Conservation (phyloP, 257 asterid genomes). For the Nyctanthes arbortristis region DNA sequence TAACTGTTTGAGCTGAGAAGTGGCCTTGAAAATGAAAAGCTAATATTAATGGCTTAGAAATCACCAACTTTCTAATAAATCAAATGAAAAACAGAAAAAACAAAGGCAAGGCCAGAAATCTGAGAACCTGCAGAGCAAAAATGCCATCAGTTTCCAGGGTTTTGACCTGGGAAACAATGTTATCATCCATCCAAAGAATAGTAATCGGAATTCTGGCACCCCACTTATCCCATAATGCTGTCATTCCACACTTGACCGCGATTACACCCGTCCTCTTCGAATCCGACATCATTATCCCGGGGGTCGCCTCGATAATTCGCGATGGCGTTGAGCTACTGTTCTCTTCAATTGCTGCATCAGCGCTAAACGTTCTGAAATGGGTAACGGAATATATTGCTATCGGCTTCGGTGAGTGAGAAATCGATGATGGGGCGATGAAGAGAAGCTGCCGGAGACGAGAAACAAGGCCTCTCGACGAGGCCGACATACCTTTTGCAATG, state of each 20-base stretch:
- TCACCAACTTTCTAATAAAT: background rate
- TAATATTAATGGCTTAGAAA: no score
- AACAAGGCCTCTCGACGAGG: conserved; percentile 61
- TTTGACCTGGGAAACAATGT: conserved; percentile 89
- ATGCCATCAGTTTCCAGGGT: conserved; percentile 82
- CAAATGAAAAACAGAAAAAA: conserved; percentile 4
- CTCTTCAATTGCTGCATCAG: conserved; percentile 28
- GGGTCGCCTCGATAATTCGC: conserved; percentile 50
- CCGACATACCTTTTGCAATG: conserved; percentile 38
- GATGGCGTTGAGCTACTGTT: conserved; percentile 13
- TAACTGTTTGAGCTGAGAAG: background rate
- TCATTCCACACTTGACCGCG: conserved; percentile 96
- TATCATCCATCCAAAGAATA: conserved; percentile 86
- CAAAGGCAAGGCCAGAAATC: background rate
- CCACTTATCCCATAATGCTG: conserved; percentile 98
- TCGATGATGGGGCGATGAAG: conserved; percentile 29
- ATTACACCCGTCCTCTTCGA: conserved; percentile 84
- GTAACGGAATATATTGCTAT: conserved; percentile 3
- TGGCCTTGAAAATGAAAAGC: no score
- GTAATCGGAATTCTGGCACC: conserved; percentile 84
- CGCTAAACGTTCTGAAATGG: conserved; percentile 40
- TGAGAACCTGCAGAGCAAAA: conserved; percentile 73
- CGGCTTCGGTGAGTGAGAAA: conserved; percentile 18
- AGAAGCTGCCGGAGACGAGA: conserved; percentile 47
- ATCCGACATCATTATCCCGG: conserved; percentile 55